Evolutionary conservation across 495 filamentous ascomycete species (phyloP).

Genomic region (Daldinia concentrica): DNA sequence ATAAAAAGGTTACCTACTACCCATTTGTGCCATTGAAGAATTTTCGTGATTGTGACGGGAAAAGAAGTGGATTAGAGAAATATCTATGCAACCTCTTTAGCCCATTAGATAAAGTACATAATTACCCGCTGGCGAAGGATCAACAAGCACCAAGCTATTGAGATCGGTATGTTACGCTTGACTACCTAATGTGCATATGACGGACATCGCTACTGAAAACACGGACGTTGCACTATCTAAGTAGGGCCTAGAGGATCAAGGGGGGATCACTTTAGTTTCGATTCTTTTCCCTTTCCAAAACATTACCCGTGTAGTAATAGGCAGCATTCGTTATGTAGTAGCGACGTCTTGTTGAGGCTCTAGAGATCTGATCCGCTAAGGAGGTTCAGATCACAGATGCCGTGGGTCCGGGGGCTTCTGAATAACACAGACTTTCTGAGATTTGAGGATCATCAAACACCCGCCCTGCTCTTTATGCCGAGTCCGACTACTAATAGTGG

Average conservation of each 20-base stretch:
- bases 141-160: constrained; percentile 31
- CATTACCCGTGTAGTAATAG: constrained; percentile 3
- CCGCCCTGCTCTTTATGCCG: constrained; percentile 30
- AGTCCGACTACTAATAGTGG: constrained; percentile 22
- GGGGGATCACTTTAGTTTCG: constrained; percentile 34
- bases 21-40: neutral
- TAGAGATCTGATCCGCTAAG: constrained; percentile 38
- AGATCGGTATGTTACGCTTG: constrained; percentile 7
- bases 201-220: neutral
- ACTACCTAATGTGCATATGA: constrained; percentile 3
- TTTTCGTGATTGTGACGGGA: neutral
- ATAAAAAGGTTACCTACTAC: constrained; percentile 9
- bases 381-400: constrained; percentile 34
- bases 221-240: constrained; percentile 2
- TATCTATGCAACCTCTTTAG: constrained; percentile 31
- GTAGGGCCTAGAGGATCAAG: constrained; percentile 28
- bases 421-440: constrained; percentile 23
- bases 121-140: constrained; percentile 36
- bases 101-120: constrained; percentile 14
- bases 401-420: constrained; percentile 22
- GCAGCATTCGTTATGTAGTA: neutral
- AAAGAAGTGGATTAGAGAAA: neutral
- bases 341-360: constrained; percentile 31
- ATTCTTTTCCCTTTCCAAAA: constrained; percentile 27
- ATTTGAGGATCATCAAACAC: constrained; percentile 41